These are phyloP conservation scores for Neurospora terricola DNA, from an alignment of 495 filamentous ascomycete genomes.

Conservation along the genomic window DNA sequence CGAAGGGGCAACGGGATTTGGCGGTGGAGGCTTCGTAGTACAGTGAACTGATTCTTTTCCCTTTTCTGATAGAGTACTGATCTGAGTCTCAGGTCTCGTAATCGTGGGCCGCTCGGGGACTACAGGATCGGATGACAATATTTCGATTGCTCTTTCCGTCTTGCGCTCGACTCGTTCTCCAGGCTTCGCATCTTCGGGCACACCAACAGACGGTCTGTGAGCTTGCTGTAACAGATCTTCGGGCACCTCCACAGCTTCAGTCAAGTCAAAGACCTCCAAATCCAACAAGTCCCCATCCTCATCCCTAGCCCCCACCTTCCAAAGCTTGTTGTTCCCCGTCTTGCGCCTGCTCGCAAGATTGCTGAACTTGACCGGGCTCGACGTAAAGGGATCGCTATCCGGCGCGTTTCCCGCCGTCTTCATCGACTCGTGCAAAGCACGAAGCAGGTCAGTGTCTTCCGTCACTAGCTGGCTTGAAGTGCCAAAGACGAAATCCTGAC, in stretches of 20 bases:
- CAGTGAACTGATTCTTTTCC: neutral
- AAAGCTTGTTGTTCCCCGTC: conserved; percentile 33
- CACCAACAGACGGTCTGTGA: neutral
- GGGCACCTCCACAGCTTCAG: conserved; percentile 23
- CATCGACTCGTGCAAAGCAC: conserved; percentile 62
- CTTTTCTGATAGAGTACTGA: neutral
- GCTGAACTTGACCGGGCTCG: conserved; percentile 17
- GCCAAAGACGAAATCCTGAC: conserved; percentile 81
- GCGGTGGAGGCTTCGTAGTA: neutral
- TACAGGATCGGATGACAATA: neutral
- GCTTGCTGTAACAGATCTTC: neutral
- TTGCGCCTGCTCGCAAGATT: conserved; percentile 14
- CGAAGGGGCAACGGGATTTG: neutral
- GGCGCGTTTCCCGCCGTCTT: conserved; percentile 41
- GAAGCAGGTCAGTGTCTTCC: conserved; percentile 58
- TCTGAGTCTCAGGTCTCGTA: neutral
- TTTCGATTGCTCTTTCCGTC: neutral
- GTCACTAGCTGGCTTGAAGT: conserved; percentile 82
- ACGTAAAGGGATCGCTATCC: conserved; percentile 28
- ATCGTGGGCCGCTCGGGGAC: neutral
- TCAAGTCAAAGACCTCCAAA: conserved; percentile 46
- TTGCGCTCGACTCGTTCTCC: neutral
- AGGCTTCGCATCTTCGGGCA: neutral
- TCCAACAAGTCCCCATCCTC: conserved; percentile 49
- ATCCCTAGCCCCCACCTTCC: conserved; percentile 60